Percentiles rank a stretch among this genome's conserved stretches.
Conservation (phyloP, 306 rosid species). For the Leucaena leucocephala region DNA sequence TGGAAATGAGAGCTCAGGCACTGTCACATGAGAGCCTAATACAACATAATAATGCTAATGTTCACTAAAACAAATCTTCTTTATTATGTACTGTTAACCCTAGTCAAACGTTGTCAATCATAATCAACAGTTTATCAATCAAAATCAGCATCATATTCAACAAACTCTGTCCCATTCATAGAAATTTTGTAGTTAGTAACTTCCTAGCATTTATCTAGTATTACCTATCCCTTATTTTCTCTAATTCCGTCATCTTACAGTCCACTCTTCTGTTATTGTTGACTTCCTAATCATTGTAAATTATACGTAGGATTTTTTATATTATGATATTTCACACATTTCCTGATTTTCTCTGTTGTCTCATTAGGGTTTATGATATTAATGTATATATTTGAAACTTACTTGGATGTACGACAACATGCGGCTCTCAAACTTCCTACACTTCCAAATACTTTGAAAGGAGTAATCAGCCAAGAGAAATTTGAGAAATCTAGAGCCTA, state of each 20-base stretch:
- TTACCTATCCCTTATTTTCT: background rate
- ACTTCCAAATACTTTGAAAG: slow-evolving; percentile 88
- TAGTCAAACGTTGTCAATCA: no score
- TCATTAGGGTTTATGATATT: slow-evolving; percentile 85
- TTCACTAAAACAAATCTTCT: background rate
- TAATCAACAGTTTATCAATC: no score
- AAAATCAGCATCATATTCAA: background rate
- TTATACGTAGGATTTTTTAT: background rate
- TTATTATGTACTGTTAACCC: no score
- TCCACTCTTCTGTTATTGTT: background rate
- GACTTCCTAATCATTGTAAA: slow-evolving; percentile 18
- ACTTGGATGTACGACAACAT: slow-evolving; percentile 91
- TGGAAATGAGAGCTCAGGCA: background rate
- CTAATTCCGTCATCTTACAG: background rate
- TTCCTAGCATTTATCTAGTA: background rate
- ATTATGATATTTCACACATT: slow-evolving; percentile 8
- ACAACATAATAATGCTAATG: background rate
- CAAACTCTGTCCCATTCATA: background rate
- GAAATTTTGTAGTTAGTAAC: no score
- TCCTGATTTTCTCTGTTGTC: slow-evolving; percentile 2
- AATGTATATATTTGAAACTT: slow-evolving; percentile 85
- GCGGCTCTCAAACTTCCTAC: slow-evolving; percentile 75
- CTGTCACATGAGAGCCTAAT: background rate
- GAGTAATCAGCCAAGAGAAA: slow-evolving; percentile 93
- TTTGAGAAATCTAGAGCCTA: slow-evolving; percentile 91